Evolutionary conservation across 2,329 filamentous ascomycete genomes (phyloP).

Genomic region (Talaromyces sp.): DNA sequence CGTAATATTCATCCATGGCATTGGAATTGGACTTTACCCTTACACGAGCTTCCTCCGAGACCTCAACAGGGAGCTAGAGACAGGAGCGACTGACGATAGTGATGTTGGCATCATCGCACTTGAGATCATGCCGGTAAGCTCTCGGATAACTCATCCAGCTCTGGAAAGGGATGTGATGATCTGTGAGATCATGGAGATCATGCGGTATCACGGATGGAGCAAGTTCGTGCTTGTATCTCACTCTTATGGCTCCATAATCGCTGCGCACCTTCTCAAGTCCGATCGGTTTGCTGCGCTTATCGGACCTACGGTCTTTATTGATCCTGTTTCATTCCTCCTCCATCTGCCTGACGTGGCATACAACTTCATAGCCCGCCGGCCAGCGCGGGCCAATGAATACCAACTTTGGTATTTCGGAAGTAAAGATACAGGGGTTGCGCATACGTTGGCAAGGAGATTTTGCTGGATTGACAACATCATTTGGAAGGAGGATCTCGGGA

Average conservation of each 20-base stretch:
- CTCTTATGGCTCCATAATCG: slow-evolving; percentile 66
- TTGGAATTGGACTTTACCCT: slow-evolving; percentile 68
- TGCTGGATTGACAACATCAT: slow-evolving; percentile 73
- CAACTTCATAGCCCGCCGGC: slow-evolving; percentile 65
- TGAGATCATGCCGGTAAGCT: slow-evolving; percentile 68
- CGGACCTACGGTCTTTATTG: slow-evolving; percentile 47
- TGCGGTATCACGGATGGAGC: slow-evolving; percentile 60
- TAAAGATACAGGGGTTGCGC: slow-evolving; percentile 67
- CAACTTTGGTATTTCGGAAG: slow-evolving; percentile 72
- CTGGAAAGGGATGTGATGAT: slow-evolving; percentile 58
- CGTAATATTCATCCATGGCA: slow-evolving; percentile 70
- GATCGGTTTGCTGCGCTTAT: slow-evolving; percentile 53
- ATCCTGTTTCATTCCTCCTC: slow-evolving; percentile 68
- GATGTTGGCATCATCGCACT: slow-evolving; percentile 43
- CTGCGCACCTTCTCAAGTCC: slow-evolving; percentile 62
- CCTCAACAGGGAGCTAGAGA: slow-evolving; percentile 34
- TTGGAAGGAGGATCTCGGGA: slow-evolving; percentile 67
- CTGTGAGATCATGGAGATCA: slow-evolving; percentile 58
- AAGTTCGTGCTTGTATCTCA: slow-evolving; percentile 65
- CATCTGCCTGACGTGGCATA: slow-evolving; percentile 72
- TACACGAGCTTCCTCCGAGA: slow-evolving; percentile 62
- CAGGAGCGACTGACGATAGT: neutral
- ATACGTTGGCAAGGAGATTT: slow-evolving; percentile 67
- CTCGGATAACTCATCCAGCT: slow-evolving; percentile 61
- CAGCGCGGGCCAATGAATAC: slow-evolving; percentile 66